Evolutionary conservation across 2,329 filamentous ascomycete genomes (phyloP).

Genomic region (Pseudogymnoascus sp.): DNA sequence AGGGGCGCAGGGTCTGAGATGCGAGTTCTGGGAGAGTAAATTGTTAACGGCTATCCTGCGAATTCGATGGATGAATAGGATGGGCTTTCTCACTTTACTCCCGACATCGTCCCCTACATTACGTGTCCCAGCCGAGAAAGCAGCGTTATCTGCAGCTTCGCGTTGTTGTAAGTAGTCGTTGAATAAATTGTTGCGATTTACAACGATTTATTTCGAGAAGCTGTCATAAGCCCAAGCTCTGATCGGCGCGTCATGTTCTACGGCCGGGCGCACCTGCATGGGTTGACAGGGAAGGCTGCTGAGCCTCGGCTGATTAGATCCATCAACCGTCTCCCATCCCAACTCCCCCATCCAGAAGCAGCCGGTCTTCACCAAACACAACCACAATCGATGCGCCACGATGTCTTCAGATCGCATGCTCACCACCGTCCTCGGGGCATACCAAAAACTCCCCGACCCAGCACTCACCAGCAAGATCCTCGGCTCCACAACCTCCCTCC

Average conservation of each 20-base stretch:
- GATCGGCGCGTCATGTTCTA: background rate
- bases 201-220: background rate
- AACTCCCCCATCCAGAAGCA: background rate
- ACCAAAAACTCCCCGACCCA: slow-evolving; percentile 22
- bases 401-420: slow-evolving; percentile 26
- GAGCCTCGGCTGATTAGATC: slow-evolving; percentile 1
- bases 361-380: background rate
- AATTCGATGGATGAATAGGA: background rate
- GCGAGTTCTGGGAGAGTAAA: slow-evolving; percentile 16
- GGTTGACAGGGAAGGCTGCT: background rate
- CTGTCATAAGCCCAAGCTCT: background rate
- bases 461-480: slow-evolving; percentile 28
- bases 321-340: background rate
- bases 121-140: background rate
- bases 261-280: background rate
- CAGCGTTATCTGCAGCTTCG: background rate
- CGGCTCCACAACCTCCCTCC: slow-evolving; percentile 44
- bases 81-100: background rate
- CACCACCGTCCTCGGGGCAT: slow-evolving; percentile 25
- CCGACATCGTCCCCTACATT: slow-evolving; percentile 1
- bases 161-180: background rate
- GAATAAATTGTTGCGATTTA: background rate
- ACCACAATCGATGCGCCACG: slow-evolving; percentile 4
- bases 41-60: background rate
- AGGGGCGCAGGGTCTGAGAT: slow-evolving; percentile 25